These are phyloP conservation scores for Rhododendron ovatum DNA, from an alignment of 148 eudicot genomes.

Conservation along the genomic window DNA sequence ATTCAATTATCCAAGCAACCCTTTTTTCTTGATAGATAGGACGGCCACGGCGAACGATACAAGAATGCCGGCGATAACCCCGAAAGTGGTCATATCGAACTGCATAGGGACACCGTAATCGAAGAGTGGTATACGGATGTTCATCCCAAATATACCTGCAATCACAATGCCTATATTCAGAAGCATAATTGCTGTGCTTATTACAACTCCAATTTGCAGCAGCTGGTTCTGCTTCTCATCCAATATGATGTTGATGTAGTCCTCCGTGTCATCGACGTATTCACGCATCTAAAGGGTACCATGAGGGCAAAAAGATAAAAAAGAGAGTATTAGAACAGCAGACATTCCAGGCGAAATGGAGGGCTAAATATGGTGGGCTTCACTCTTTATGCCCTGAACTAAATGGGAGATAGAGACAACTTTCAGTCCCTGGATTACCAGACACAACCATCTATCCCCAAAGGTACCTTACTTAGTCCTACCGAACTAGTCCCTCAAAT, in stretches of 20 bases:
- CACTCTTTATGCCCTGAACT: not conserved
- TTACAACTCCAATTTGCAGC: not conserved
- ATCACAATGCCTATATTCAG: not conserved
- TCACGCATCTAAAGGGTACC: not conserved
- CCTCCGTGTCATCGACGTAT: constrained; percentile 7
- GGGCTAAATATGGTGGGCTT: not conserved
- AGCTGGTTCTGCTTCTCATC: constrained; percentile 13
- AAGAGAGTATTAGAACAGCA: not conserved
- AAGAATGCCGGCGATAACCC: not conserved
- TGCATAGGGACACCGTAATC: not conserved
- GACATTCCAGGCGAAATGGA: not conserved
- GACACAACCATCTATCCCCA: not conserved
- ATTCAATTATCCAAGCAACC: constrained; percentile 4
- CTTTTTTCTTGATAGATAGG: not conserved
- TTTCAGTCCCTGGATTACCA: not conserved
- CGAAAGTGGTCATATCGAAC: not conserved
- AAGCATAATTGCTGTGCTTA: not conserved
- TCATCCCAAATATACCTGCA: not conserved
- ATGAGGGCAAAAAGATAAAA: not conserved
- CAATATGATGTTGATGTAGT: constrained; percentile 7
- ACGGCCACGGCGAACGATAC: not conserved
- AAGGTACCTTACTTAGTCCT: not conserved
- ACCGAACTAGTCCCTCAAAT: not conserved
- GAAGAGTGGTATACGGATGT: not conserved
- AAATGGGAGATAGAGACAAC: not conserved